Percentiles rank a stretch among this genome's conserved stretches.
phyloP scores from a whole-genome alignment of 106 monocot species.

The Dactylorhiza incarnata region DNA sequence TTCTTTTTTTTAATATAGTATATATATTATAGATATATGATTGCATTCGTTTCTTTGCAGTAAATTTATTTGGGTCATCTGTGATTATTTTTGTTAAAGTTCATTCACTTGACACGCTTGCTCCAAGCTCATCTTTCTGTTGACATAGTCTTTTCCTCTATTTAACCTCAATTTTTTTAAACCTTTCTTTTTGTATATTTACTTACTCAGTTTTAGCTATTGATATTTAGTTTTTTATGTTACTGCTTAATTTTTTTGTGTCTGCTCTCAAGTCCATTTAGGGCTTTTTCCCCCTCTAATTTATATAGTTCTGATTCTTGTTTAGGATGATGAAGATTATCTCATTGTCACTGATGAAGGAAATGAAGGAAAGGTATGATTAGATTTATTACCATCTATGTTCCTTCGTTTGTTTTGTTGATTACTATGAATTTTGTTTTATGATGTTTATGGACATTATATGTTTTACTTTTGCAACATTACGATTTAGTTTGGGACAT shows the following conservation, averaged over 20 bases:
- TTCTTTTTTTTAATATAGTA: too few relatives aligned
- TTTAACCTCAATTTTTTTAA: neutral
- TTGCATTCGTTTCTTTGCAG: too few relatives aligned
- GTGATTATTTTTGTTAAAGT: neutral
- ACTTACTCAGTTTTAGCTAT: neutral
- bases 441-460: neutral
- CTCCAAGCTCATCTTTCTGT: neutral
- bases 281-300: neutral
- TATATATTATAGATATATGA: too few relatives aligned
- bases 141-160: neutral
- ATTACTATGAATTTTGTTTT: neutral
- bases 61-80: neutral
- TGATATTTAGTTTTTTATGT: neutral
- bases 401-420: neutral
- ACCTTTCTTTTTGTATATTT: neutral
- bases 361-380: conserved; percentile 70
- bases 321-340: conserved; percentile 71
- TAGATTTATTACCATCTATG: neutral
- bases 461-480: neutral
- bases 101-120: neutral
- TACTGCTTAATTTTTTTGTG: neutral
- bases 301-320: conserved; percentile 1
- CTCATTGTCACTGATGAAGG: conserved; percentile 41
- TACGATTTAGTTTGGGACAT: neutral
- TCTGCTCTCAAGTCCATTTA: neutral